A percentile compares a stretch with the other conserved stretches of the same genome.
Evolutionary conservation across 345 rosid species (phyloP).

Genomic region (Brassica cretica): DNA sequence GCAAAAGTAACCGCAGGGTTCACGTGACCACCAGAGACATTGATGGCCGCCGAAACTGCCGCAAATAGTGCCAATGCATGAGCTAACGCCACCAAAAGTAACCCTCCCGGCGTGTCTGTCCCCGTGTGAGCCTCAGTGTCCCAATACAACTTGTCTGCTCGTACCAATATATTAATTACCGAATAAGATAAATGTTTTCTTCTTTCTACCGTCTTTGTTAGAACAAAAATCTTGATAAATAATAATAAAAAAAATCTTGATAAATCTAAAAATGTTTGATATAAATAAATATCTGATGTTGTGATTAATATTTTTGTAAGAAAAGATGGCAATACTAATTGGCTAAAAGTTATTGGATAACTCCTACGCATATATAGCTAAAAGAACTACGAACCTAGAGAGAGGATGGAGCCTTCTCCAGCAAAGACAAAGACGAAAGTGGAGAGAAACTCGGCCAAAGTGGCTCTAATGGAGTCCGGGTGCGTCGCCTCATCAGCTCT

Average conservation of each 20-base stretch:
- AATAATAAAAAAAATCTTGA: background rate
- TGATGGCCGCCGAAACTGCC: conserved; percentile 59
- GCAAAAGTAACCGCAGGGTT: conserved; percentile 82
- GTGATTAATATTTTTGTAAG: background rate
- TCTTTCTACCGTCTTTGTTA: background rate
- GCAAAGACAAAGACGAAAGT: conserved; percentile 74
- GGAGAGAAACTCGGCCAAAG: conserved; percentile 69
- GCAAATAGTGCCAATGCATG: conserved; percentile 64
- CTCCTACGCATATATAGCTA: no score
- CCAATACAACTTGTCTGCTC: conserved; percentile 53
- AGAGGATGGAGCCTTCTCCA: conserved; percentile 76
- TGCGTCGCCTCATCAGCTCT: conserved; percentile 42
- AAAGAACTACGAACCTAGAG: conserved; percentile 42
- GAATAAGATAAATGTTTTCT: background rate
- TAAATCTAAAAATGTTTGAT: background rate
- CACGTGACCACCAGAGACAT: conserved; percentile 73
- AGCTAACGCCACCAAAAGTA: conserved; percentile 62
- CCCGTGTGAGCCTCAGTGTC: conserved; percentile 37
- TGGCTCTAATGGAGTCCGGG: conserved; percentile 50
- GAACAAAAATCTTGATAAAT: background rate
- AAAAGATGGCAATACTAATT: background rate
- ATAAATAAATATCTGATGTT: background rate
- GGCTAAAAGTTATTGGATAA: background rate
- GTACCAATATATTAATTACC: background rate
- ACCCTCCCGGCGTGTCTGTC: conserved; percentile 46